Base-by-base conservation (phyloP, 1,139 yeast species). In the Yamadazyma aaseri region DNA sequence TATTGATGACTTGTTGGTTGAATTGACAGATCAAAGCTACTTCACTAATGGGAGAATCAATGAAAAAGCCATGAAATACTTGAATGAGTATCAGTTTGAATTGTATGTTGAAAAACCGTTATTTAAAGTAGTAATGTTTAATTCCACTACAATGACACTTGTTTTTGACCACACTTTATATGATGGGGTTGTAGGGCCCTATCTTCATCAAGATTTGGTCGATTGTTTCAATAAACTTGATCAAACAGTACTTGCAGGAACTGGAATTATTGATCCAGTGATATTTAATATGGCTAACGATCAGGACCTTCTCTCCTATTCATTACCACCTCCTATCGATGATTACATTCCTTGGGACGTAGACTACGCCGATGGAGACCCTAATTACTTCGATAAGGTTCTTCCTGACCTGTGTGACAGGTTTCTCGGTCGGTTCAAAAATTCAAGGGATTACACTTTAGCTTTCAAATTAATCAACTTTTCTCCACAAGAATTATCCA, bases 121-220 rank as follows among this genome's bases (percentile, higher is more conserved):
- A 15, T 60, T 70, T 41, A 56, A 54, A 29, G 31, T 66, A 34
- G 32, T 63, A n/a, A 30, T 61, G 16, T 42, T 58, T 10, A 64
- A 59, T 1, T 36, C 46, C 1, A 33, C 38, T 17, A 44, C 56
- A n/a, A 41, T 68, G 22, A 49, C 59, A 5, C 60, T 47, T 2
- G 54, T 56, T 0, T 57, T 65, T 25, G 75, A 70, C 31, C 76
- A 70, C 41, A 58, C 73, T 1, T 54, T 66, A 18, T 61, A 58
- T 10, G 76, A 70, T 46, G 76, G 75, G 0, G 49, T 66, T 5
- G 69, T 61, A n/a, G 73, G 64, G 0, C 52, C 51, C 24, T 53
- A 54, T 30, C 61, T 69, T 46, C 73, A 68, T 39, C 66, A 67
- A 44, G 50, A 56, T 9, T 55, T 69, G 17, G 44, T 65, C 14